Evolutionary conservation across 768 basidiomycete species (phyloP).

Genomic region (Favolaschia claudopus): DNA sequence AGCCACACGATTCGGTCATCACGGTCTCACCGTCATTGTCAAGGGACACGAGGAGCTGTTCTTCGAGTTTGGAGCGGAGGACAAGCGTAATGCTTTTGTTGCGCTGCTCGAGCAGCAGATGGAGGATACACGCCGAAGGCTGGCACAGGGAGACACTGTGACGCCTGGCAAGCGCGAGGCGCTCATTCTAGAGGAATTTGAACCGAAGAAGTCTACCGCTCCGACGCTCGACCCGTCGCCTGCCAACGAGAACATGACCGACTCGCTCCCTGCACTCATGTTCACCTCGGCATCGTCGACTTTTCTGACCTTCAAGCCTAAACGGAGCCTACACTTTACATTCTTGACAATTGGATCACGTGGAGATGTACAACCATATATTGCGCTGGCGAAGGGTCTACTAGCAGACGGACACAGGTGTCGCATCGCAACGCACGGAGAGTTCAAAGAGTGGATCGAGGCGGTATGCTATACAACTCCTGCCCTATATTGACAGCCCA

Average conservation of each 20-base stretch:
- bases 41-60: conserved; percentile 98
- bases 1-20: conserved; percentile 89
- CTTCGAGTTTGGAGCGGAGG: conserved; percentile 88
- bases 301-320: conserved; percentile 95
- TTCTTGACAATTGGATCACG: conserved; percentile 96
- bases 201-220: conserved; percentile 52
- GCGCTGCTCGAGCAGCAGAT: conserved; percentile 79
- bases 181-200: conserved; percentile 86
- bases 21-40: conserved; percentile 89
- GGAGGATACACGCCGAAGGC: conserved; percentile 68
- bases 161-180: conserved; percentile 71
- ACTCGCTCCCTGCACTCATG: conserved; percentile 89
- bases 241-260: conserved; percentile 63
- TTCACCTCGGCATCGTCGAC: conserved; percentile 96
- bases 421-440: conserved; percentile 93
- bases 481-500: conserved; percentile 8
- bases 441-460: conserved; percentile 96
- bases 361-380: conserved; percentile 98
- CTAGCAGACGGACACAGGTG: conserved; percentile 89
- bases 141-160: conserved; percentile 51
- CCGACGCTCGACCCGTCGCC: conserved; percentile 53
- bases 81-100: conserved; percentile 82
- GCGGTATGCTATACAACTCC: conserved; percentile 63
- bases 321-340: conserved; percentile 85
- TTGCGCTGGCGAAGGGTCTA: conserved; percentile 91